Evolutionary conservation across 768 basidiomycete genomes (phyloP), one percentile per base, ranked within the genome.

Genomic region (Xerocomus brunneocitrinus): DNA sequence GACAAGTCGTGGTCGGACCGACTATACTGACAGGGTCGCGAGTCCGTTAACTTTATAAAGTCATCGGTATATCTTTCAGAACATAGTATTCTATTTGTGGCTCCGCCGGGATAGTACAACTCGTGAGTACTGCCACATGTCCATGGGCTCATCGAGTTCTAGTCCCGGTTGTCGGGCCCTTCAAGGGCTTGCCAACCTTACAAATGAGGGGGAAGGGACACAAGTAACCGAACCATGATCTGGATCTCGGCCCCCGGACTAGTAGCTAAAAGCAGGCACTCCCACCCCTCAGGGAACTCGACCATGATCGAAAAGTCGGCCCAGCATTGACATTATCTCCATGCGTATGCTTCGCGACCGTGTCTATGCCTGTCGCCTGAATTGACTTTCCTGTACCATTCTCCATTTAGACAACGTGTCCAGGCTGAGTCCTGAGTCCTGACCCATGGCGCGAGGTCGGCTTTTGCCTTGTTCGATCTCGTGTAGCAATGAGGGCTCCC

Each of bases 171-270:
- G 27, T 19, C 24, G 47, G 34, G 3, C 4, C 38, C 19, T 30
- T 30, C 19, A 12, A 12, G 13, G 28, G 19, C 6, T 28, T 27
- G 12, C 35, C 24, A 41, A 32, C 31, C 44, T 34, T 34, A 34
- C 32, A 34, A 34, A 34, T 45, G 12, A 39, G 32, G 42, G 28
- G 16, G 30, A 16, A 22, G 2, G 3, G 3, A 47, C 40, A 41
- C 14, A 25, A 31, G 10, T 45, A 28, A 47, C 32, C 42, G 42
- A 40, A 44, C 40, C 24, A 31, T 43, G 47, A 49, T 58, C 49
- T 50, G 9, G 51, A 54, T 54, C 39, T 47, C 13, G 35, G 43
- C 25, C 34, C 19, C 12, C 43, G 43, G n/a, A 12, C 30, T 19
- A 31, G 30, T 28, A 24, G 31, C 49, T 14, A 36, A 47, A 47